Evolutionary conservation across 2,329 filamentous ascomycete species (phyloP), one percentile per base, ranked within the genome.

Genomic region (Tolypocladium amazonense): DNA sequence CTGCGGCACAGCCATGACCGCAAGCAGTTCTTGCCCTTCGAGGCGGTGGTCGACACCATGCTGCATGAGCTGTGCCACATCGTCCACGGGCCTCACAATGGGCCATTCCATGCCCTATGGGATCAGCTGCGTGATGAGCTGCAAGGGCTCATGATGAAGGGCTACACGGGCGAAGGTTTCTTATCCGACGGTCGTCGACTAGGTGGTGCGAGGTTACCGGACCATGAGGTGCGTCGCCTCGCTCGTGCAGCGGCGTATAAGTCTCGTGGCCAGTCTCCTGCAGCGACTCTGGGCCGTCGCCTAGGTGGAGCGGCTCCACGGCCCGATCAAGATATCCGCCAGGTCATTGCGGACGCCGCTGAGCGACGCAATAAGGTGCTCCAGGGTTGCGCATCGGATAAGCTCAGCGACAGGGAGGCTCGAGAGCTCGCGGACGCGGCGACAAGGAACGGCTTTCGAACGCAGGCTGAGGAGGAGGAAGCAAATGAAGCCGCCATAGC

Each of bases 31-130:
- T 73, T 96, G 25, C 87, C 89, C 1, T 76, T 92, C 60, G 91
- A 97, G 69, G 79, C 89, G 64, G 81, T 96, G 9, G 80, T 91
- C 52, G 92, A 97, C 72, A 97, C 93, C 0, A 89, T 97, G 86
- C 84, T 97, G 25, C 93, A 97, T 71, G 93, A 97, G 78, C 83
- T 97, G 3, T 87, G 85, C n/a, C 93, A 97, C 69, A 96, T 89
- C 64, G 83, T 91, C 14, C 86, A 88, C 72, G 91, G 90, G 0
- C 89, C 90, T 1, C 93, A 97, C 71, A 86, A 97, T 69, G 81
- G 79, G 55, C 82, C 88, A 41, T 97, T 97, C 69, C 86, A 96
- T 65, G 86, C 86, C 0, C 77, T 97, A 6, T 96, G 92, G 90
- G 88, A 96, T 66, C 88, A 96, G 69, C 82, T 97, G 5, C 86